phyloP scores from a whole-genome alignment of 2,329 filamentous ascomycete genomes.

The Diplodia corticola region DNA sequence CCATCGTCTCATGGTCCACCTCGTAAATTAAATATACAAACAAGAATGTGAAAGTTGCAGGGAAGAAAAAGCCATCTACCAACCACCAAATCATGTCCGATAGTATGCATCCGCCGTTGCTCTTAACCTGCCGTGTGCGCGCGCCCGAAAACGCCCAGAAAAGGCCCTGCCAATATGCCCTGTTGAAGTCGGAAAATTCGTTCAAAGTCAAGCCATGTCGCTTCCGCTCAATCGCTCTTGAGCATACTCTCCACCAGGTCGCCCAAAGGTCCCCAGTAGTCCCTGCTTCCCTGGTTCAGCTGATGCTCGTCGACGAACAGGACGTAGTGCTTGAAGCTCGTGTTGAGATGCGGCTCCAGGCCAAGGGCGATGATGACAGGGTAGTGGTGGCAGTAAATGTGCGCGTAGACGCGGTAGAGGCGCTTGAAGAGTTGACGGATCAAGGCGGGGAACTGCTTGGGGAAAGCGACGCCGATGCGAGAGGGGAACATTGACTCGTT shows the following conservation, averaged over 20 bases:
- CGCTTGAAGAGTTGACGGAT: conserved; percentile 99
- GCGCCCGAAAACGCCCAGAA: conserved; percentile 12
- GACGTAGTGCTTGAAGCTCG: conserved; percentile 99
- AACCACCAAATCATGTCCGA: neutral
- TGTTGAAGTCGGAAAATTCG: neutral
- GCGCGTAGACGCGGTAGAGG: conserved; percentile 95
- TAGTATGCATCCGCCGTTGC: conserved; percentile 9
- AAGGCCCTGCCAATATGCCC: conserved; percentile 9
- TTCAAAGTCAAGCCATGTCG: neutral
- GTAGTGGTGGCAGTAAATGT: conserved; percentile 98
- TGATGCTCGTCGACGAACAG: conserved; percentile 97
- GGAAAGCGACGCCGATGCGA: conserved; percentile 92
- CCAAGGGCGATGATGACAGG: conserved; percentile 93
- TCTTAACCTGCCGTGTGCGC: neutral
- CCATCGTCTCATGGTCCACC: neutral
- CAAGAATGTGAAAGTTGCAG: neutral
- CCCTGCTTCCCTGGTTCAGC: conserved; percentile 80
- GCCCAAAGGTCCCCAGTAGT: conserved; percentile 94
- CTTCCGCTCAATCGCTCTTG: conserved; percentile 68
- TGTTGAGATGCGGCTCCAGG: conserved; percentile 95
- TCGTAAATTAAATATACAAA: conserved; percentile 7
- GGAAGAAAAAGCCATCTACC: neutral
- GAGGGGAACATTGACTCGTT: conserved; percentile 95
- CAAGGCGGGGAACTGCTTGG: conserved; percentile 83
- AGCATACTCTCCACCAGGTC: conserved; percentile 98